Percentiles rank a stretch among this genome's conserved stretches.
Conservation (phyloP, 1,139 yeast species). For the Starmera stellimalicola region DNA sequence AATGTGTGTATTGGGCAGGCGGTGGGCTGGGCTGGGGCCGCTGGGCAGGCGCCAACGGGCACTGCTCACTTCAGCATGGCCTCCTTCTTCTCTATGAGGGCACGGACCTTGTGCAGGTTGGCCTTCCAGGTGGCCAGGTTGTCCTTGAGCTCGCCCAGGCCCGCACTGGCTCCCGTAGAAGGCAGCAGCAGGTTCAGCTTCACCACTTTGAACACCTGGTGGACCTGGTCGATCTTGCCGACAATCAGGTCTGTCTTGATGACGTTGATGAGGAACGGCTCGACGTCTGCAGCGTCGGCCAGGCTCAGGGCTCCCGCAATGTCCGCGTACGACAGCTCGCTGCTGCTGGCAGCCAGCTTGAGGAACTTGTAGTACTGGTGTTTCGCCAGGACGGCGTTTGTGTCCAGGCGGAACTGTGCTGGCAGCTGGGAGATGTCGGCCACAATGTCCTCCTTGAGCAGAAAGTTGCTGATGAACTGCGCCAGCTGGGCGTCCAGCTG, state of each 20-base stretch:
- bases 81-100: conserved; percentile 12
- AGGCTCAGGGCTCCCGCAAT: conserved; percentile 7
- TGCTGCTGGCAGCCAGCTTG: conserved; percentile 7
- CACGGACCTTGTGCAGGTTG: conserved; percentile 12
- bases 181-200: too few relatives aligned
- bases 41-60: too few relatives aligned
- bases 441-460: background rate
- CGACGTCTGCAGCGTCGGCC: conserved; percentile 10
- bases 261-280: conserved; percentile 14
- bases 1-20: too few relatives aligned
- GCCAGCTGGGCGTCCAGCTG: conserved; percentile 1
- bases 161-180: too few relatives aligned
- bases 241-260: conserved; percentile 14
- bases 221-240: conserved; percentile 16
- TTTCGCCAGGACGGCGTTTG: conserved; percentile 5
- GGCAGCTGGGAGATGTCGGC: background rate
- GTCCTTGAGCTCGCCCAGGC: too few relatives aligned
- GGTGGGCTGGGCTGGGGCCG: too few relatives aligned
- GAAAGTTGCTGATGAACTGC: background rate
- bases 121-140: conserved; percentile 15
- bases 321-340: conserved; percentile 9
- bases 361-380: conserved; percentile 13
- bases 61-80: too few relatives aligned
- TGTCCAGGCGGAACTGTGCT: background rate
- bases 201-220: conserved; percentile 11